phyloP scores from a whole-genome alignment of 805 yeast genomes.

The Komagataella mondaviorum region DNA sequence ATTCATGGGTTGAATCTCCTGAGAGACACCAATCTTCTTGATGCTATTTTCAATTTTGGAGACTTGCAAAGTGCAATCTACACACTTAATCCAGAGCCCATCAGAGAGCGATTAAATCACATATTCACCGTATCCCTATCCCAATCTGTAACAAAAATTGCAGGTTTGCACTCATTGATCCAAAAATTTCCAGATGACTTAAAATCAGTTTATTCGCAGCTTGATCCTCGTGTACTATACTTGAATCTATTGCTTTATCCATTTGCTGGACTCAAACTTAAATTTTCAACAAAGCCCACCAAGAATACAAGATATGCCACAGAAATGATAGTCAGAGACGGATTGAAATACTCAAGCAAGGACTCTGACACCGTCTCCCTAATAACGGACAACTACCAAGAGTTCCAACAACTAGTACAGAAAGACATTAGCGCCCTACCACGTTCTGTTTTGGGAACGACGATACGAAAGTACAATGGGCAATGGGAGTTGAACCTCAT shows the following conservation, averaged over 20 bases:
- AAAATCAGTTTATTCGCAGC: constrained; percentile 1
- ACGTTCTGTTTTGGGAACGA: constrained; percentile 49
- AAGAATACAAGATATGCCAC: constrained; percentile 23
- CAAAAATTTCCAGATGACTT: constrained; percentile 4
- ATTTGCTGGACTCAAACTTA: constrained; percentile 25
- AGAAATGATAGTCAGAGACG: constrained; percentile 47
- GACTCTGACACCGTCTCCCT: constrained; percentile 38
- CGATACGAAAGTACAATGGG: constrained; percentile 38
- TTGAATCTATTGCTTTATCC: constrained; percentile 35
- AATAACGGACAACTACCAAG: constrained; percentile 21
- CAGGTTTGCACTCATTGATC: constrained; percentile 8
- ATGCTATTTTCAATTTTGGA: constrained; percentile 40
- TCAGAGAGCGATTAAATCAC: constrained; percentile 6
- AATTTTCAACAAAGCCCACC: constrained; percentile 18
- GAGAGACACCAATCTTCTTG: constrained; percentile 37
- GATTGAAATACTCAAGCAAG: constrained; percentile 48
- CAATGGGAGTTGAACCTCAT: constrained; percentile 30
- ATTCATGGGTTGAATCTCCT: constrained; percentile 49
- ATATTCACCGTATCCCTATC: background rate
- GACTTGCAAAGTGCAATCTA: constrained; percentile 11
- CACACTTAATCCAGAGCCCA: constrained; percentile 8
- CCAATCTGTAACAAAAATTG: constrained; percentile 6
- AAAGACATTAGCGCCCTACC: constrained; percentile 13
- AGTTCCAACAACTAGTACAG: constrained; percentile 15
- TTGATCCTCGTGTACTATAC: constrained; percentile 20